These are phyloP conservation scores for Ramaria sp. DNA, from an alignment of 768 basidiomycete genomes.

Conservation along the genomic window DNA sequence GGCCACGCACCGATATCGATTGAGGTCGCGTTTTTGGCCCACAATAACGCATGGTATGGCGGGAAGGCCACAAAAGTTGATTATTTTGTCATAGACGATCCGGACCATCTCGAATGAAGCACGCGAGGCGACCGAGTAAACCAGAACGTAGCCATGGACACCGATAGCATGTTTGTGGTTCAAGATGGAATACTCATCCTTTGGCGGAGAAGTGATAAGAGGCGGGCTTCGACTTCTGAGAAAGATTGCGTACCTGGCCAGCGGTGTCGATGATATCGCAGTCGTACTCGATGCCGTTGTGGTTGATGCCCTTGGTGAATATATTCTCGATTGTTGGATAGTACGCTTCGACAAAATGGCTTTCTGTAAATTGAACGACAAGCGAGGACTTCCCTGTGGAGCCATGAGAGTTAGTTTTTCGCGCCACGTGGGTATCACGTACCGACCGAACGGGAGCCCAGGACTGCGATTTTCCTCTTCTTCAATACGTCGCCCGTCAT, in stretches of 20 bases:
- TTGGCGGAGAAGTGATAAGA: conserved; percentile 7
- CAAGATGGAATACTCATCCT: conserved; percentile 96
- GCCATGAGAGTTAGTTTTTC: conserved; percentile 1
- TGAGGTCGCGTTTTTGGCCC: conserved; percentile 82
- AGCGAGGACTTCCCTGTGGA: conserved; percentile 84
- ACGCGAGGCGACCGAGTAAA: conserved; percentile 85
- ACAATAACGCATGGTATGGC: conserved; percentile 91
- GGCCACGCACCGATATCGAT: conserved; percentile 46
- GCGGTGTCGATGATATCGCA: conserved; percentile 98
- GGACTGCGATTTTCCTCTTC: conserved; percentile 82
- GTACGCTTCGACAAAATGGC: conserved; percentile 84
- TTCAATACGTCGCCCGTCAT: conserved; percentile 28
- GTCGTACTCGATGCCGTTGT: conserved; percentile 86
- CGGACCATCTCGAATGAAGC: conserved; percentile 93
- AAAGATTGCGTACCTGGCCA: conserved; percentile 62
- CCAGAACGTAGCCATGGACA: conserved; percentile 93
- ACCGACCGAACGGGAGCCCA: conserved; percentile 87
- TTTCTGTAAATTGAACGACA: conserved; percentile 87
- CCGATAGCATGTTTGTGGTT: conserved; percentile 92
- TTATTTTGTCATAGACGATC: conserved; percentile 87
- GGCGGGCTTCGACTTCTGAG: not conserved
- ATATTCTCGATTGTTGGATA: conserved; percentile 93
- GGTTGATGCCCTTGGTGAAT: conserved; percentile 73
- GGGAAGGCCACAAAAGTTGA: conserved; percentile 73
- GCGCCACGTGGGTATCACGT: conserved; percentile 20